A percentile compares a stretch with the other conserved stretches of the same genome.
These are phyloP conservation scores for Cnidoscolus chayamansa DNA, from an alignment of 441 rosid species.

Conservation along the genomic window DNA sequence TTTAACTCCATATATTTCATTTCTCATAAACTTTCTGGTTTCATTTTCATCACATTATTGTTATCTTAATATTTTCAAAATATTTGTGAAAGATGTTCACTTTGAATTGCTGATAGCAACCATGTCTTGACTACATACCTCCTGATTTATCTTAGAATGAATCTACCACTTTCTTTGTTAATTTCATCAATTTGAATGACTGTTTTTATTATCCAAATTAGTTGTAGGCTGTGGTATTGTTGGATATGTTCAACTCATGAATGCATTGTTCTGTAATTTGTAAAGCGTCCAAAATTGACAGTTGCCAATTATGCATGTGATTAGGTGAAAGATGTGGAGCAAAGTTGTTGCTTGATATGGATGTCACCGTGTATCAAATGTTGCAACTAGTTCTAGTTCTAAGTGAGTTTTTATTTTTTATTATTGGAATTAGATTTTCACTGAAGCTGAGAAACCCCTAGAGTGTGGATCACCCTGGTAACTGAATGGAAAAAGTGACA, in stretches of 20 bases:
- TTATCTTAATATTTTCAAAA: neutral
- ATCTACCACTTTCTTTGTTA: neutral
- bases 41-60: neutral
- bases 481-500: too few relatives aligned
- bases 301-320: neutral
- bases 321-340: neutral
- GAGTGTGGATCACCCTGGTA: too few relatives aligned
- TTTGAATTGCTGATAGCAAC: neutral
- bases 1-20: neutral
- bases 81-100: neutral
- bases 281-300: neutral
- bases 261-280: neutral
- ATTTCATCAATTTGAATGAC: neutral
- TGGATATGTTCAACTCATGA: neutral
- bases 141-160: neutral
- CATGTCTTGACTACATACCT: neutral
- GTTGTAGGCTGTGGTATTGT: neutral
- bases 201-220: neutral
- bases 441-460: neutral
- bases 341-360: neutral
- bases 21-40: neutral
- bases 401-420: neutral
- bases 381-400: neutral
- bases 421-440: neutral
- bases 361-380: neutral